Evolutionary conservation across 1,284 basidiomycete species (phyloP).

Genomic region (Cryptococcus neoformans): DNA sequence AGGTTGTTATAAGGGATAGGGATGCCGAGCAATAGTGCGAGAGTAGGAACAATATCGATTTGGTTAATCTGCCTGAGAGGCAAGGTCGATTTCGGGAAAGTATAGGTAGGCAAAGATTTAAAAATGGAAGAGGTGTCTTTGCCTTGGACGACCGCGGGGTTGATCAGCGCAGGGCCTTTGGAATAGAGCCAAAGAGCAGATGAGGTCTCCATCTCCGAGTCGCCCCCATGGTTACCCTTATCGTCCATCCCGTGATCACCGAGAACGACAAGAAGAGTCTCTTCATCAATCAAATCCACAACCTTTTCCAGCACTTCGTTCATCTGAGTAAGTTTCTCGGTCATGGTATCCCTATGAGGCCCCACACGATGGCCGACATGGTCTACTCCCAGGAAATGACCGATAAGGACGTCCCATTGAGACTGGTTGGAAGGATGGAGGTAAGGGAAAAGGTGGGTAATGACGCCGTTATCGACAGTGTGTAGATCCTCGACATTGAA

Average conservation of each 20-base stretch:
- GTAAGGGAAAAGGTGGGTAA: slow-evolving; percentile 75
- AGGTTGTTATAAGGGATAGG: slow-evolving; percentile 96
- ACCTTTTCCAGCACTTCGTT: slow-evolving; percentile 70
- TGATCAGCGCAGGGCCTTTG: slow-evolving; percentile 43
- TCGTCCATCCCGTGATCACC: slow-evolving; percentile 99
- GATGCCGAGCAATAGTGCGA: slow-evolving; percentile 86
- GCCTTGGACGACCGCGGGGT: neutral
- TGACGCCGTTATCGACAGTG: slow-evolving; percentile 90
- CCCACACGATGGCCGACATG: slow-evolving; percentile 95
- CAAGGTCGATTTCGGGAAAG: slow-evolving; percentile 61
- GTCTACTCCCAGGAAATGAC: slow-evolving; percentile 96
- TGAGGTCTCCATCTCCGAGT: slow-evolving; percentile 79
- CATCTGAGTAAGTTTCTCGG: slow-evolving; percentile 80
- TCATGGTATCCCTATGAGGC: slow-evolving; percentile 83
- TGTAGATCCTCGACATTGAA: slow-evolving; percentile 99
- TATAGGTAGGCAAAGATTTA: slow-evolving; percentile 52
- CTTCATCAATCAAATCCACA: slow-evolving; percentile 64
- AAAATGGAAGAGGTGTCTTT: neutral
- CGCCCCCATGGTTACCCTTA: slow-evolving; percentile 94
- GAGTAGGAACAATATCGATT: slow-evolving; percentile 88
- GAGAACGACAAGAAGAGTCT: slow-evolving; percentile 84
- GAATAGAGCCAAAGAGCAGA: slow-evolving; percentile 91
- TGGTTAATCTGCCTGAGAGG: slow-evolving; percentile 76
- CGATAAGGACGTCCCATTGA: slow-evolving; percentile 78
- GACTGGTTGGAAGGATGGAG: slow-evolving; percentile 54